Base-by-base conservation (phyloP, 345 rosid species). In the Rhizophora apiculata region DNA sequence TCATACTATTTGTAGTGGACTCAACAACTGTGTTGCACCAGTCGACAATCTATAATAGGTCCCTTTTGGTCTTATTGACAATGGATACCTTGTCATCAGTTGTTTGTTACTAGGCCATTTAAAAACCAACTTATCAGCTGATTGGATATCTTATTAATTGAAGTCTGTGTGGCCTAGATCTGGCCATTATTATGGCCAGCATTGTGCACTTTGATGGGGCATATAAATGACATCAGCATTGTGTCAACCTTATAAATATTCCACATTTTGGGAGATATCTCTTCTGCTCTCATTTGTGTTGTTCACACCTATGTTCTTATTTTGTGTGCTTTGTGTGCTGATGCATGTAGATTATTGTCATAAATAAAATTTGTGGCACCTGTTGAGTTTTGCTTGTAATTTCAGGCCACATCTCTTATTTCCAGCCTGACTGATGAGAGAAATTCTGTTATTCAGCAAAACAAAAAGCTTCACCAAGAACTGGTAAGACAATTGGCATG, bases 341-440 rank as follows among this genome's bases (percentile, higher is more conserved):
- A 56, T 27, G 6, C 22, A 30, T 56, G 24, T 56, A 24, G 60
- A 21, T 56, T 56, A 27, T 24, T 1, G 15, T 11, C 18, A 27
- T 56, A 56, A 56, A 27, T 26, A 22, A 55, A 22, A 22, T 3
- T 55, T 22, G 4, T 55, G 30, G 16, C n/a, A 24, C 60, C 0
- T 22, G 9, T 22, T 55, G 60, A 24, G 24, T 56, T 68, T 22
- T 64, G 16, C 16, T 59, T 80, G 52, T 74, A 37, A 60, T 78
- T 76, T 74, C 82, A 90, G 96, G 84, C 81, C n/a, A 74, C 74
- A 46, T 75, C 75, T 76, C 80, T 84, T 48, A 65, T 88, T 80
- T 68, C 81, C 39, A 88, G 76, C 82, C 83, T 90, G 64, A 85
- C 82, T 0, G 83, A 82, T 62, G 94, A 90, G 71, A 90, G 80